Evolutionary conservation across 1,139 yeast species (phyloP), one percentile per base, ranked within the genome.

Genomic region (Schizosaccharomyces versatilis): DNA sequence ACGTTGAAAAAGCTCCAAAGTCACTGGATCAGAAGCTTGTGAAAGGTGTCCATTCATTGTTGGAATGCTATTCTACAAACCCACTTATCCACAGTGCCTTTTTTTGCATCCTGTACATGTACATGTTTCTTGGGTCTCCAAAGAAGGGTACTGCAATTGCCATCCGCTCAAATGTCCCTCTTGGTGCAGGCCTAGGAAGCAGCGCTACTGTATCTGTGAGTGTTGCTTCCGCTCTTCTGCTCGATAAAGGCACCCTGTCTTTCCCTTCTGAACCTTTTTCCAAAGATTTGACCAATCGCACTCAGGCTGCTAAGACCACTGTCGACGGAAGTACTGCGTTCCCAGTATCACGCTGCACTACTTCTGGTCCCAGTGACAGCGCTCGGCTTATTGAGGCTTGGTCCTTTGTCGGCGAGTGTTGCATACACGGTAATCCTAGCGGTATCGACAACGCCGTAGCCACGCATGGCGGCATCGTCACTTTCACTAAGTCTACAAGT

Each of bases 381-480:
- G 38, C 81, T 47, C 72, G 74, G 8, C 75, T 79, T 61, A 79
- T 90, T 58, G 90, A 90, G 62, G 68, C 73, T 7, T 88, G 96
- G 95, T 81, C 97, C 0, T 81, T 82, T 60, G 73, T 88, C 70
- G 97, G 97, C 44, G 99, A 90, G 67, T 82, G 82, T 64, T 85
- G 96, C 66, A 84, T 86, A 63, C 97, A 90, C 65, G 98, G 98
- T 0, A 88, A 84, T 61, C 99, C 99, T 9, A 81, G 94, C 19
- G 99, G 99, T 14, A 86, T 93, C 56, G 99, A 90, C 66, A 90
- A 90, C 64, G 88, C 96, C 0, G 96, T 90, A 54, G 94, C 98
- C 2, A 82, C 95, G 0, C 80, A 80, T 61, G 99, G 99, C 36
- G 96, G 96, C 51, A 97, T 97, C 0, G 95, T 90, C 0, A 73